A percentile compares a stretch with the other conserved stretches of the same genome.
Conservation (phyloP, 768 basidiomycete genomes). For the Hygrocybe punicea region DNA sequence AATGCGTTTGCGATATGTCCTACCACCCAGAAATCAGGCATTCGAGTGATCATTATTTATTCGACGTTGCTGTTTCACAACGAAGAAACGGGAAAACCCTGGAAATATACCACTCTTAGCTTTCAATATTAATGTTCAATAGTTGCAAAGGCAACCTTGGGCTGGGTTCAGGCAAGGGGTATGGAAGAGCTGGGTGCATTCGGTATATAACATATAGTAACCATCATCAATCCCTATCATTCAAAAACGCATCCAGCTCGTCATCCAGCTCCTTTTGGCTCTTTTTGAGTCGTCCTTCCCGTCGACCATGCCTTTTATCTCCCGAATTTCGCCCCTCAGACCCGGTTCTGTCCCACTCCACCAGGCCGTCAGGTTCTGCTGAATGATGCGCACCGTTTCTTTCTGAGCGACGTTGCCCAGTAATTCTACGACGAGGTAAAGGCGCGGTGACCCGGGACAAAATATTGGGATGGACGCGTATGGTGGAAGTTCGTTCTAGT, state of each 20-base stretch:
- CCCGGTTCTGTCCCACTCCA: constrained; percentile 15
- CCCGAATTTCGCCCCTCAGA: constrained; percentile 11
- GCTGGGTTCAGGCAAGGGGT: no score
- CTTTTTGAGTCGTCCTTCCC: constrained; percentile 42
- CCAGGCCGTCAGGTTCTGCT: no score
- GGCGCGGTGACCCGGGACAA: constrained; percentile 48
- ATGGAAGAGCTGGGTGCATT: no score
- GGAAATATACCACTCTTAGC: no score
- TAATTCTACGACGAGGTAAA: constrained; percentile 40
- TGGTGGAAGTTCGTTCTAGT: constrained; percentile 52
- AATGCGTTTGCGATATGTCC: no score
- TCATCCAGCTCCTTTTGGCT: constrained; percentile 78
- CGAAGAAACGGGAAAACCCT: no score
- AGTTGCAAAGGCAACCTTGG: no score
- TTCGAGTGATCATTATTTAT: no score
- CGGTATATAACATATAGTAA: no score
- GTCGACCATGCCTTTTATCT: constrained; percentile 16
- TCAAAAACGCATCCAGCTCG: constrained; percentile 77
- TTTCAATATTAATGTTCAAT: no score
- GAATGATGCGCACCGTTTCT: constrained; percentile 14
- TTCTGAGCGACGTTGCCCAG: constrained; percentile 25
- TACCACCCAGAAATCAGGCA: no score
- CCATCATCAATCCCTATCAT: constrained; percentile 39
- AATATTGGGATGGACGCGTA: constrained; percentile 38
- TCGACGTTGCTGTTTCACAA: no score